These are phyloP conservation scores for Curvularia verruculosa DNA, from an alignment of 2,329 filamentous ascomycete species.

Conservation along the genomic window DNA sequence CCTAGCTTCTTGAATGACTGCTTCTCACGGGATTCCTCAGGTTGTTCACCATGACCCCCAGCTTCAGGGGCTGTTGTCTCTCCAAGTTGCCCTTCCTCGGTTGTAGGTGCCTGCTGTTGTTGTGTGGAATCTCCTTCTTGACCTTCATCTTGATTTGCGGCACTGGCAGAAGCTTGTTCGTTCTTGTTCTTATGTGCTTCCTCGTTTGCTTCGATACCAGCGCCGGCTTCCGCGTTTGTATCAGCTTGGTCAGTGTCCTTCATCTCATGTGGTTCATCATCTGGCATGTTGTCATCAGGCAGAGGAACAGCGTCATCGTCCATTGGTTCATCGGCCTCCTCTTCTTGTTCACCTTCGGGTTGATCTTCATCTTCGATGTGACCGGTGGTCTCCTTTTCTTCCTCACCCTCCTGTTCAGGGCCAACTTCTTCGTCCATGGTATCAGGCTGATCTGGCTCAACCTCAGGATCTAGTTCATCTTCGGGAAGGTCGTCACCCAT, in stretches of 20 bases:
- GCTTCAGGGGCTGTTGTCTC: conserved; percentile 46
- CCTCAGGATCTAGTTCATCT: conserved; percentile 42
- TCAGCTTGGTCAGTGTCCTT: conserved; percentile 59
- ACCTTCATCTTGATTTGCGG: conserved; percentile 68
- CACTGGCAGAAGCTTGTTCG: conserved; percentile 62
- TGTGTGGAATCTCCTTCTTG: conserved; percentile 69
- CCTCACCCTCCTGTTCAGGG: conserved; percentile 42
- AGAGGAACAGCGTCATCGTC: conserved; percentile 46
- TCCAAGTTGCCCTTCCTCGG: conserved; percentile 64
- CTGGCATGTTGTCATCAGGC: conserved; percentile 60
- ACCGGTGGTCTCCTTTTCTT: conserved; percentile 44
- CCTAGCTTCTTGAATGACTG: conserved; percentile 94
- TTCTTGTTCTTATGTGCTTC: conserved; percentile 61
- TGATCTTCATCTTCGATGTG: conserved; percentile 49
- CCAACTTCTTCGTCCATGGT: conserved; percentile 43
- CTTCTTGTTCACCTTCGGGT: conserved; percentile 54
- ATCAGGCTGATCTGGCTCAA: conserved; percentile 40
- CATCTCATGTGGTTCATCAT: conserved; percentile 54
- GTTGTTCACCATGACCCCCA: conserved; percentile 45
- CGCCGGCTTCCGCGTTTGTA: conserved; percentile 64
- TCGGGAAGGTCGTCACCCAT: conserved; percentile 45
- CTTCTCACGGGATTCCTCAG: conserved; percentile 53
- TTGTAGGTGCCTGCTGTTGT: conserved; percentile 66
- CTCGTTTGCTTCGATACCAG: conserved; percentile 69
- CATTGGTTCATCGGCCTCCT: conserved; percentile 57